Percentiles rank a stretch among this genome's conserved stretches.
phyloP scores from a whole-genome alignment of 2,329 filamentous ascomycete genomes.

The Paramyrothecium roridum region DNA sequence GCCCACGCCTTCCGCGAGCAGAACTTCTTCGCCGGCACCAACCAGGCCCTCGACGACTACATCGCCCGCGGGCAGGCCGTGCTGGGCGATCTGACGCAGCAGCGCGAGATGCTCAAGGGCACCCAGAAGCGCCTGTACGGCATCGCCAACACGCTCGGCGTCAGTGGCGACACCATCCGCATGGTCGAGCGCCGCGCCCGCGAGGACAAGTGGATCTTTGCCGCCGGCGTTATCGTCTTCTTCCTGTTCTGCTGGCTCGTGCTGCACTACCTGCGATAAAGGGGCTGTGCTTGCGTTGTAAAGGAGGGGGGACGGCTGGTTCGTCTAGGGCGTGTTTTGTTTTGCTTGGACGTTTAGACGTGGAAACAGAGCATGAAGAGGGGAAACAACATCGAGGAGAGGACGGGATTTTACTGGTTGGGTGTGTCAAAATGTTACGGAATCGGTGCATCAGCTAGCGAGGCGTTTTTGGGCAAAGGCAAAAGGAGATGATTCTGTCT shows the following conservation, averaged over 20 bases:
- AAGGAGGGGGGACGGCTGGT: neutral
- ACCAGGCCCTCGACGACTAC: conserved; percentile 88
- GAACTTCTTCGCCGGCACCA: conserved; percentile 78
- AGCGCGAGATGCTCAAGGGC: conserved; percentile 91
- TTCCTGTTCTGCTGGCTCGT: conserved; percentile 91
- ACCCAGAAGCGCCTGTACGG: conserved; percentile 89
- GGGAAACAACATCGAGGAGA: too few species aligned
- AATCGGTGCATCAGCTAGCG: neutral
- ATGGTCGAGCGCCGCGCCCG: conserved; percentile 91
- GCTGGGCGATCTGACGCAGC: conserved; percentile 80
- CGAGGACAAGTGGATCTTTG: conserved; percentile 98
- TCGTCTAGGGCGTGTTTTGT: neutral
- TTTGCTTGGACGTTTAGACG: too few species aligned
- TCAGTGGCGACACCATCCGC: conserved; percentile 93
- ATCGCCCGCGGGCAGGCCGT: conserved; percentile 88
- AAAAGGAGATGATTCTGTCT: neutral
- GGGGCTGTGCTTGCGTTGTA: neutral
- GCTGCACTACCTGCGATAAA: conserved; percentile 69
- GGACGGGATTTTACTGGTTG: too few species aligned
- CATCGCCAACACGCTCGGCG: conserved; percentile 88
- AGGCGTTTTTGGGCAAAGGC: neutral
- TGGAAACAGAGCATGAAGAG: too few species aligned
- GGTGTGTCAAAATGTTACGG: neutral
- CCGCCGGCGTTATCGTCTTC: conserved; percentile 80
- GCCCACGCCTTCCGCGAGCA: conserved; percentile 85